Conservation (phyloP, 2,329 filamentous ascomycete species). For the Aspergillus sp. region DNA sequence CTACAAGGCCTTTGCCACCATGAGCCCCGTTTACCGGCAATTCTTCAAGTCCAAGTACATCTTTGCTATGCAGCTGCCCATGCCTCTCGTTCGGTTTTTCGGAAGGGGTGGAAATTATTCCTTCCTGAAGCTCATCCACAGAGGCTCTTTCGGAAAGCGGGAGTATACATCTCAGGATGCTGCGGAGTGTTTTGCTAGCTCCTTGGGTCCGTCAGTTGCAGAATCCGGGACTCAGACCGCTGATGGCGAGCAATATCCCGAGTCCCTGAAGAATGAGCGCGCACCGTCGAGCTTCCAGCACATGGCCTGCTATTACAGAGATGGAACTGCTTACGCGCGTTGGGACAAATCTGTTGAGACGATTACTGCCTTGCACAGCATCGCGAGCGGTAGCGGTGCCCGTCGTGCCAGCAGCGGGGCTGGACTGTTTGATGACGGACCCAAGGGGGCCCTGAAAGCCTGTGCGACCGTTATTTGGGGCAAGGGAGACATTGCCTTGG, state of each 20-base stretch:
- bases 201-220: slow-evolving; percentile 52
- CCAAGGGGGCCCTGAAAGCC: slow-evolving; percentile 52
- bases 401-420: slow-evolving; percentile 41
- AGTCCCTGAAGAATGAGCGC: slow-evolving; percentile 43
- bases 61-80: slow-evolving; percentile 56
- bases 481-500: slow-evolving; percentile 54
- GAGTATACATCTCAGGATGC: slow-evolving; percentile 38
- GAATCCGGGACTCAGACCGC: slow-evolving; percentile 45
- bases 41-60: slow-evolving; percentile 56
- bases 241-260: slow-evolving; percentile 41
- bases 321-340: slow-evolving; percentile 46
- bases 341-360: slow-evolving; percentile 58
- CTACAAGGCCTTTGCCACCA: slow-evolving; percentile 44
- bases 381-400: slow-evolving; percentile 37
- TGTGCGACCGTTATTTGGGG: slow-evolving; percentile 59
- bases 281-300: slow-evolving; percentile 52
- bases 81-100: slow-evolving; percentile 46
- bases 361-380: slow-evolving; percentile 50
- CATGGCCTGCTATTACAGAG: slow-evolving; percentile 57
- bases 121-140: slow-evolving; percentile 49
- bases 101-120: slow-evolving; percentile 54
- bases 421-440: slow-evolving; percentile 49
- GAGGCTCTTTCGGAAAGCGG: slow-evolving; percentile 37
- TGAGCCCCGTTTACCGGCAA: slow-evolving; percentile 54
- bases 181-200: slow-evolving; percentile 54